These are phyloP conservation scores for Fusarium zealandicum DNA, from an alignment of 2,329 filamentous ascomycete species.

Conservation along the genomic window DNA sequence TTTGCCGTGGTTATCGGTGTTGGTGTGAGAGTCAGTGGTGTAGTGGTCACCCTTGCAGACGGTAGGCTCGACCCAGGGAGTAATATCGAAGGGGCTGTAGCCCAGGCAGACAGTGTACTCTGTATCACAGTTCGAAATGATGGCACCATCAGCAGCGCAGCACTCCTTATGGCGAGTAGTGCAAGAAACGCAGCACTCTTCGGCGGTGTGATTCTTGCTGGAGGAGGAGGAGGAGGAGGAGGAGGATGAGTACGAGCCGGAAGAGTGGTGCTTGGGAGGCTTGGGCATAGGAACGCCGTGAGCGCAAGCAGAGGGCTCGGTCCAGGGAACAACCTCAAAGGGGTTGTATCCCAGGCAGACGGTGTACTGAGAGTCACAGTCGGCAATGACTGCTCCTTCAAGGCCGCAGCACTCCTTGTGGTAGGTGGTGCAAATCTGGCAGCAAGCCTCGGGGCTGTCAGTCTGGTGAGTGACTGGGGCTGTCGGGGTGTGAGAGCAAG, in stretches of 20 bases:
- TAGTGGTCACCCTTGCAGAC: slow-evolving; percentile 18
- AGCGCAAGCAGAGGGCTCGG: not conserved
- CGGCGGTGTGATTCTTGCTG: not conserved
- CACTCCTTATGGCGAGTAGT: slow-evolving; percentile 25
- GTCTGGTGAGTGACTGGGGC: slow-evolving; percentile 11
- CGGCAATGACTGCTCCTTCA: not conserved
- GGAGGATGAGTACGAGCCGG: too few relatives aligned
- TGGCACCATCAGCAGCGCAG: slow-evolving; percentile 2
- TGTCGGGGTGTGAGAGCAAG: slow-evolving; percentile 3
- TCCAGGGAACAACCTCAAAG: not conserved
- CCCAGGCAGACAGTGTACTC: slow-evolving; percentile 21
- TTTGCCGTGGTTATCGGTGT: not conserved
- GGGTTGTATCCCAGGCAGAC: not conserved
- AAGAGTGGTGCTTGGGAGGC: not conserved
- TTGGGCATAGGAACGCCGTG: not conserved
- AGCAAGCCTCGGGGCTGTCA: slow-evolving; percentile 5
- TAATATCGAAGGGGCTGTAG: slow-evolving; percentile 15
- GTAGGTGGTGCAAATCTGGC: not conserved
- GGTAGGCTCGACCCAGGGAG: slow-evolving; percentile 15
- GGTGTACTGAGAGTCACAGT: not conserved
- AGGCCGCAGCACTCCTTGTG: not conserved
- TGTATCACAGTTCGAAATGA: slow-evolving; percentile 15
- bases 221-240: too few relatives aligned
- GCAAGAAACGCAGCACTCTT: slow-evolving; percentile 11
- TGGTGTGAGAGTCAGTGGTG: slow-evolving; percentile 6